Evolutionary conservation across 306 rosid genomes (phyloP), one percentile per base, ranked within the genome.

Genomic region (Oemleria cerasiformis): DNA sequence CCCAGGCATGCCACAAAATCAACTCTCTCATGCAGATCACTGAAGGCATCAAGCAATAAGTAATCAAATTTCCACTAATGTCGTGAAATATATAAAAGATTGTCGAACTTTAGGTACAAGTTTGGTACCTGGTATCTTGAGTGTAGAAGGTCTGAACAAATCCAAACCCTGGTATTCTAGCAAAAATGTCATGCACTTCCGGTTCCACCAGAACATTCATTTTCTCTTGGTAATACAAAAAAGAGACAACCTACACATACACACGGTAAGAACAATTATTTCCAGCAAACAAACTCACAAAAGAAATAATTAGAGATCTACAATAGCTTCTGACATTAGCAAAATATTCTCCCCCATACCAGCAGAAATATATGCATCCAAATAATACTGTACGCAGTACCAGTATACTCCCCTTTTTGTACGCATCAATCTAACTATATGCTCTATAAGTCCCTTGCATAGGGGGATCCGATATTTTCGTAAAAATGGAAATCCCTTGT

Each of bases 1-100:
- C 99, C 99, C 85, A 94, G 85, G 79, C 99, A 94, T 30, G 99
- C 96, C 77, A 94, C 99, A 78, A 94, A 88, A 83, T 94, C 99
- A 75, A 94, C 96, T 80, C 92, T 91, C 88, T 94, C 96, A 70
- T 94, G 96, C 65, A 94, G 86, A 82, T 85, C 91, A 80, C 99
- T 94, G 84, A 70, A 73, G 75, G 81, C 73, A 87, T 73, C 66
- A 68, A 75, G 77, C 43, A 68, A 21, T 65, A 66, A 58, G 70
- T 71, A 78, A 73, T 44, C 49, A 77, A 79, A 70, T 77, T 65
- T 75, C 65, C 56, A 78, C 60, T 68, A 74, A 76, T 74, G 77
- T 70, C 60, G 15, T 38, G 53, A 34, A 60, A 45, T 63, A 45
- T 56, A 34, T 21, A 44, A 30, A 17, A 61, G 43, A 68, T 57